A percentile compares a stretch with the other conserved stretches of the same genome.
Evolutionary conservation across 2,329 filamentous ascomycete species (phyloP).

Genomic region (Colletotrichum chlorophyti): DNA sequence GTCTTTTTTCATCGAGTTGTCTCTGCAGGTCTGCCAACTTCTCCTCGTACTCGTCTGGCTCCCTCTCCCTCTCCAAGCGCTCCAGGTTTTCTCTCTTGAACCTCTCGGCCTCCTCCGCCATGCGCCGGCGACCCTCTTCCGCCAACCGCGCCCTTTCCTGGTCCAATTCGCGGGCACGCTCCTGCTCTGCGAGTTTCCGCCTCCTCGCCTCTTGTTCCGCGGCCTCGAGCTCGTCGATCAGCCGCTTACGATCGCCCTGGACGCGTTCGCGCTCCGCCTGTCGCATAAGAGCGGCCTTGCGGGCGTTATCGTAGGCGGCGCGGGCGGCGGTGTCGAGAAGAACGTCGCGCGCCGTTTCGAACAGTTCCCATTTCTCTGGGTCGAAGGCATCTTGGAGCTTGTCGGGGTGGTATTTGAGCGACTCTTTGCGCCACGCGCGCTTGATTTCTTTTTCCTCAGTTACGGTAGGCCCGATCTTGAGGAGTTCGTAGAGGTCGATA

Average conservation of each 20-base stretch:
- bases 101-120: constrained; percentile 47
- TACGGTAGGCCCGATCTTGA: constrained; percentile 67
- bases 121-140: constrained; percentile 41
- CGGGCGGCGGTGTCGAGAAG: constrained; percentile 75
- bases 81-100: constrained; percentile 44
- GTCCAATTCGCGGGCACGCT: constrained; percentile 42
- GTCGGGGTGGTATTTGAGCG: constrained; percentile 93
- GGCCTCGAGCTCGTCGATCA: constrained; percentile 87
- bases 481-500: constrained; percentile 79
- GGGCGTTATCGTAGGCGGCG: constrained; percentile 78
- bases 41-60: constrained; percentile 38
- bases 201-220: constrained; percentile 73
- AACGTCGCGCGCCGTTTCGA: constrained; percentile 87
- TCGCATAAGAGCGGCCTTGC: constrained; percentile 74
- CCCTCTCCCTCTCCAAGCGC: constrained; percentile 36
- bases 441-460: constrained; percentile 77
- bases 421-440: constrained; percentile 83
- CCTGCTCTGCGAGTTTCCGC: constrained; percentile 56
- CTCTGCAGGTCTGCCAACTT: constrained; percentile 29
- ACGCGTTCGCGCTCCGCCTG: constrained; percentile 76
- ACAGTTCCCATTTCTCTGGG: constrained; percentile 81
- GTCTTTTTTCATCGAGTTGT: constrained; percentile 44
- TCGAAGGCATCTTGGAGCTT: constrained; percentile 81
- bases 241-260: constrained; percentile 73
- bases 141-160: constrained; percentile 44